Evolutionary conservation across 2,329 filamentous ascomycete genomes (phyloP), one percentile per base, ranked within the genome.

Genomic region (Ceratocystis smalleyi): DNA sequence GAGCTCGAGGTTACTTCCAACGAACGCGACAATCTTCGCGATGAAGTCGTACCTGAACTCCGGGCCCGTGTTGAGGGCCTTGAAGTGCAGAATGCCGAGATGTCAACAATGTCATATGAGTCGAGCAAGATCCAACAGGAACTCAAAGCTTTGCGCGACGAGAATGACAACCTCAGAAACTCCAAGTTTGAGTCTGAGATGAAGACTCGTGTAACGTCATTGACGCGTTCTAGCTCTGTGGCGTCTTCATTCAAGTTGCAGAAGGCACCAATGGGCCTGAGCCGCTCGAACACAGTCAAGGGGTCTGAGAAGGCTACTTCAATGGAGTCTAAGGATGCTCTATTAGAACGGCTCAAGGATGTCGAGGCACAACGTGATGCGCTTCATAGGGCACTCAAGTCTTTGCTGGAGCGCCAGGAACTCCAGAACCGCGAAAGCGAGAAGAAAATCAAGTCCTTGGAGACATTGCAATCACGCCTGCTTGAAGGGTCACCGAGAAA

Each of bases 331-430:
- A 80, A 84, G 64, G 88, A 92, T 64, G 81, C 83, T 10, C 75
- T 91, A 17, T 83, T 85, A 1, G 91, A 96, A 69, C 83, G 88
- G 35, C 79, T 96, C 19, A 96, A 95, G 74, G 92, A 97, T 68
- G 86, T 96, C 10, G 92, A 97, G 74, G 85, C 89, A 54, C 94
- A 99, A 75, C 84, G 94, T 59, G 92, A 99, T 74, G 91, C 92
- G 0, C 79, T 99, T 5, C 94, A 97, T 76, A 84, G 83, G 67
- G 90, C 94, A 5, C 78, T 99, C 63, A 91, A 88, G 76, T 89
- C 84, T 67, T 79, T 99, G 17, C 82, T 97, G 12, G 85, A 91
- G 67, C 85, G 94, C 62, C 91, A 96, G 69, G 87, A 92, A 68
- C 81, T 87, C 72, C 89, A 96, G 74, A 88, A 87, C 69, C 85